Evolutionary conservation across 805 yeast genomes (phyloP).

Genomic region (Cyberlindnera mrakii): DNA sequence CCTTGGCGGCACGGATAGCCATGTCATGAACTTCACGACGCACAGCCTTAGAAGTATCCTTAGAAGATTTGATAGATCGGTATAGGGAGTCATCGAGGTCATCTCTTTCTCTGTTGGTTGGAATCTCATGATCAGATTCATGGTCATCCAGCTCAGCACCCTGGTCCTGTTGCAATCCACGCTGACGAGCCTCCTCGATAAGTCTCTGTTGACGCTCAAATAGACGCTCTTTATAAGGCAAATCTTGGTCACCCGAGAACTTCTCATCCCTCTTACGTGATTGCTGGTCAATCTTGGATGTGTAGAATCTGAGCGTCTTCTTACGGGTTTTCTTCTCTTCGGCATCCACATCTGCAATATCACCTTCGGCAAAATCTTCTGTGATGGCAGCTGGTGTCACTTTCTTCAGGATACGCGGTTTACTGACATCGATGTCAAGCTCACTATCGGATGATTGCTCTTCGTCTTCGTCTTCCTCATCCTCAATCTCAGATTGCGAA

Average conservation of each 20-base stretch:
- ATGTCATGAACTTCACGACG: conserved; percentile 59
- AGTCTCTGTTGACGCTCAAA: conserved; percentile 87
- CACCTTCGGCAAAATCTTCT: conserved; percentile 64
- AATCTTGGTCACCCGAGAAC: conserved; percentile 78
- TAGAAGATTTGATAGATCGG: conserved; percentile 42
- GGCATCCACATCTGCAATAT: conserved; percentile 73
- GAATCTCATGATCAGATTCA: conserved; percentile 34
- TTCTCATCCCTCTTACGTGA: conserved; percentile 53
- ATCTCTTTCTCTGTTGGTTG: conserved; percentile 25
- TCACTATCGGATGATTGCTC: conserved; percentile 16
- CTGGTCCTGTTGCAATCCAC: conserved; percentile 58
- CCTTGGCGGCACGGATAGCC: conserved; percentile 76
- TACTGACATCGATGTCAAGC: conserved; percentile 45
- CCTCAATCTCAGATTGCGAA: conserved; percentile 7
- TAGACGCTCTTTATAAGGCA: conserved; percentile 86
- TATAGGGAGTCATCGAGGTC: conserved; percentile 56
- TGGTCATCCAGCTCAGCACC: conserved; percentile 53
- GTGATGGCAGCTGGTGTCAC: conserved; percentile 20
- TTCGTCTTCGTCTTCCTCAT: conserved; percentile 14
- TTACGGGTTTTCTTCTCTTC: conserved; percentile 81
- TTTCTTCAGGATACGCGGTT: conserved; percentile 46
- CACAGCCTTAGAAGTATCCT: conserved; percentile 41
- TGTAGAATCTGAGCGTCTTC: conserved; percentile 86
- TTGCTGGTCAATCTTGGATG: conserved; percentile 91
- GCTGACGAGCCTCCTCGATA: conserved; percentile 78